Percentiles rank a stretch among this genome's conserved stretches.
Conservation (phyloP, 768 basidiomycete genomes). For the Tricholoma furcatifolium region DNA sequence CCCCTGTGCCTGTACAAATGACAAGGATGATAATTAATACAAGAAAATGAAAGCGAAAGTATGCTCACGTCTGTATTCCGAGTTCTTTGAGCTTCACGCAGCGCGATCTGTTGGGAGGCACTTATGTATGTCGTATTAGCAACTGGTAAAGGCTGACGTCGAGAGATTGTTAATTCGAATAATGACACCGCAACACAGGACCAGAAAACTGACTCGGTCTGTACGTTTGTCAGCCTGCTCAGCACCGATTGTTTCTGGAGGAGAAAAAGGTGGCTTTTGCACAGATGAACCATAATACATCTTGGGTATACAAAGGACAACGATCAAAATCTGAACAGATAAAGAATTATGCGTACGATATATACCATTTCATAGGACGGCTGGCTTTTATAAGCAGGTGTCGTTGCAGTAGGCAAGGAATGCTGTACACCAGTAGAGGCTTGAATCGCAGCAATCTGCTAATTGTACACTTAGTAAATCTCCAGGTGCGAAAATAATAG, state of each 20-base stretch:
- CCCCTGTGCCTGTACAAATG: no score
- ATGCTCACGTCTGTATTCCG: neutral
- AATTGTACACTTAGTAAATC: no score
- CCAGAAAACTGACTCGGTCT: constrained; percentile 45
- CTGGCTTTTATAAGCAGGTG: no score
- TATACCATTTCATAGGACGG: no score
- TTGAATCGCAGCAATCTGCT: no score
- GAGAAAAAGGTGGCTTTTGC: neutral
- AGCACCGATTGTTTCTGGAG: constrained; percentile 1
- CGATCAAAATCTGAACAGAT: no score
- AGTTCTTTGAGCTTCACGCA: neutral
- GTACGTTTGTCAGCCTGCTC: constrained; percentile 12
- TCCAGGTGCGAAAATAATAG: neutral
- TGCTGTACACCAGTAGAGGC: no score
- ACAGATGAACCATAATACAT: no score
- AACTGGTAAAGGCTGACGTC: neutral
- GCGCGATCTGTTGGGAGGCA: constrained; percentile 4
- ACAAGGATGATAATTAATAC: neutral
- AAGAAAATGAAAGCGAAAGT: neutral
- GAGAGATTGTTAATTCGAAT: neutral
- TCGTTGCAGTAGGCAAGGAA: no score
- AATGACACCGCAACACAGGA: no score
- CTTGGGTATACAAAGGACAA: no score
- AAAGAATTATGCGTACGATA: no score
- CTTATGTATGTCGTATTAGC: neutral